Evolutionary conservation across 2,329 filamentous ascomycete genomes (phyloP).

Genomic region (Aspergillus sp.): DNA sequence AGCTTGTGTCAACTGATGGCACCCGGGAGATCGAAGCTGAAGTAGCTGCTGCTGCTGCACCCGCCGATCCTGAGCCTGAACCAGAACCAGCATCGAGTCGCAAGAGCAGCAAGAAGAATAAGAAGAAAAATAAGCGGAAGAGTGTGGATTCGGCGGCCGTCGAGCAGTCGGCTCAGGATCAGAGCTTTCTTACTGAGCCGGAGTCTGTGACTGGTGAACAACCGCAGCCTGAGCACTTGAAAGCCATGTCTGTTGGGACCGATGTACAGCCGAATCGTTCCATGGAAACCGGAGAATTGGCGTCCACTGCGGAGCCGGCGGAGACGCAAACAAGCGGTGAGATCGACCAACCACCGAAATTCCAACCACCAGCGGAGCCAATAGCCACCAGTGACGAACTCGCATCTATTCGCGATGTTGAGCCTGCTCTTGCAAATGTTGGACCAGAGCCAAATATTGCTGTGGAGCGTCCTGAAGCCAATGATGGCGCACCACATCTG

Average conservation of each 20-base stretch:
- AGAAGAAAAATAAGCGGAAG: conserved; percentile 17
- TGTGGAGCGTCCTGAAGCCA: conserved; percentile 14
- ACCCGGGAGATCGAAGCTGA: not conserved
- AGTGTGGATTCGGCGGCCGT: conserved; percentile 3
- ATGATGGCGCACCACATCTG: conserved; percentile 15
- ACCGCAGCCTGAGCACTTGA: too few relatives aligned
- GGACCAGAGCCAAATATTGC: conserved; percentile 1
- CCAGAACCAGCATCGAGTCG: conserved; percentile 7
- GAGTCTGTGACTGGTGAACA: too few relatives aligned
- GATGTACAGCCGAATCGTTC: too few relatives aligned
- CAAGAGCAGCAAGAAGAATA: conserved; percentile 15
- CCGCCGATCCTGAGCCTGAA: conserved; percentile 1
- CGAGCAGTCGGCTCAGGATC: conserved; percentile 1
- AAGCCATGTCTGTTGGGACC: too few relatives aligned
- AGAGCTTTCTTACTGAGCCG: not conserved
- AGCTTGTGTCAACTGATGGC: not conserved
- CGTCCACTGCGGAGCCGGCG: not conserved
- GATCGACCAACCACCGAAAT: not conserved
- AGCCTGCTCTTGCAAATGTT: conserved; percentile 1
- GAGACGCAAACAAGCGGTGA: conserved; percentile 13
- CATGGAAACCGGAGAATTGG: not conserved
- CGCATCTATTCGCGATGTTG: conserved; percentile 1
- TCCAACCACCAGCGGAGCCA: conserved; percentile 1
- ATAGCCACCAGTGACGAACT: conserved; percentile 4
- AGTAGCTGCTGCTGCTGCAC: not conserved